Conservation (phyloP, 345 rosid genomes). For the Streptanthus diversifolius region DNA sequence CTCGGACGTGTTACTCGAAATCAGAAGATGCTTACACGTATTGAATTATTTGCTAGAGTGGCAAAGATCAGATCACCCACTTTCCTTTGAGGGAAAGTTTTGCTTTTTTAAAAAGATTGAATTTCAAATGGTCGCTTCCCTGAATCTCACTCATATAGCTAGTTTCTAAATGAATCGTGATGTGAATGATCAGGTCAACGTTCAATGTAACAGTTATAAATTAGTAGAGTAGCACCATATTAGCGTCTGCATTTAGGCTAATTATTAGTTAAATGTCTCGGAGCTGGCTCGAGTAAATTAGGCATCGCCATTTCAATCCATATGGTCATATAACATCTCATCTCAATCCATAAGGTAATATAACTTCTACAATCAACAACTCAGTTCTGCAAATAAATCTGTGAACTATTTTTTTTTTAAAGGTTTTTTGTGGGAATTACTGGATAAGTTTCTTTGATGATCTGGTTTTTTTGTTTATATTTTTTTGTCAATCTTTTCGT, state of each 20-base stretch:
- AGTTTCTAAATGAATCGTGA: background rate
- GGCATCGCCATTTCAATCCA: background rate
- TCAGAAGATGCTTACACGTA: constrained; percentile 21
- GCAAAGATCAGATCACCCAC: constrained; percentile 20
- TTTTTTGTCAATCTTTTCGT: too few species aligned
- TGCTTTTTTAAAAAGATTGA: background rate
- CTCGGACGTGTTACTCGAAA: constrained; percentile 6
- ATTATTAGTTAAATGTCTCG: background rate
- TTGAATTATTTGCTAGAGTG: constrained; percentile 1
- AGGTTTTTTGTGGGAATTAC: too few species aligned
- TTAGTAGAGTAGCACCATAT: background rate
- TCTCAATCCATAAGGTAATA: background rate
- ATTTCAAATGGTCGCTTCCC: background rate
- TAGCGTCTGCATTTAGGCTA: background rate
- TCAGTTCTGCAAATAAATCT: background rate
- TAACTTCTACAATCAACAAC: background rate
- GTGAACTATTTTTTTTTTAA: background rate
- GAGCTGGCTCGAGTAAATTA: background rate
- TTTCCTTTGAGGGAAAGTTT: constrained; percentile 18
- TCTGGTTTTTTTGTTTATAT: too few species aligned
- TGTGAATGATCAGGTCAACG: constrained; percentile 1
- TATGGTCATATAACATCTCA: background rate
- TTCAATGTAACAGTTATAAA: background rate
- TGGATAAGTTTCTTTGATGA: too few species aligned
- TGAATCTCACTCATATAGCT: constrained; percentile 22